Evolutionary conservation across 768 basidiomycete species (phyloP), one percentile per base, ranked within the genome.

Genomic region (Gymnopilus junonius): DNA sequence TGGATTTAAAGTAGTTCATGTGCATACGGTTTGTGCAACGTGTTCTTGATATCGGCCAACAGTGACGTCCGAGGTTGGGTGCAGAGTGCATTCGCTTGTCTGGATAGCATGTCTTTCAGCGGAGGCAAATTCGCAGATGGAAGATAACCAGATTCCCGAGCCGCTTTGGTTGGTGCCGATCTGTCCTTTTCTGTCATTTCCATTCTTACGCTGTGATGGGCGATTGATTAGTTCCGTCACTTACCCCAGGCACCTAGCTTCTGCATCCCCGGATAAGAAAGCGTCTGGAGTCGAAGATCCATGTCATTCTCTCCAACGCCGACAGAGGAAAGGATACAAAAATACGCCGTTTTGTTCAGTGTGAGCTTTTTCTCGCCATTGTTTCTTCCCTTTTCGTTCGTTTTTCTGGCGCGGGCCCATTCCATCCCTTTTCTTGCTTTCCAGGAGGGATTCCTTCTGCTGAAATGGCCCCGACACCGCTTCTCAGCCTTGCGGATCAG

Each of bases 401-500:
- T 46, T 32, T 12, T 14, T 53, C 50, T 27, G n/a, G 25, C 17
- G 32, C 20, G 25, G 3, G 8, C n/a, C n/a, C n/a, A n/a, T n/a
- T n/a, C n/a, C 2, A 39, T 25, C 21, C n/a, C 23, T 39, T 48
- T 32, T 35, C 37, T 25, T 51, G n/a, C 35, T 6, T 39, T 27
- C 25, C 21, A 1, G 29, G 25, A 25, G 32, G 21, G 45, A n/a
- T 14, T 45, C 37, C 20, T 32, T n/a, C 17, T 27, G 58, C 45
- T 31, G n/a, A 23, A 48, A 71, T 71, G 69, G 65, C 69, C n/a
- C 63, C 70, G 8, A 55, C 58, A 25, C 35, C 64, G 23, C 71
- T 73, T 61, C 46, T 58, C 31, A 68, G 74, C 45, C 70, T 78
- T 50, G 64, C 71, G 29, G 64, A 63, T 21, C 67, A 71, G 50